A percentile compares a stretch with the other conserved stretches of the same genome.
Conservation (phyloP, 192 early-diverging fungal genomes). For the Coemansia javaensis region DNA sequence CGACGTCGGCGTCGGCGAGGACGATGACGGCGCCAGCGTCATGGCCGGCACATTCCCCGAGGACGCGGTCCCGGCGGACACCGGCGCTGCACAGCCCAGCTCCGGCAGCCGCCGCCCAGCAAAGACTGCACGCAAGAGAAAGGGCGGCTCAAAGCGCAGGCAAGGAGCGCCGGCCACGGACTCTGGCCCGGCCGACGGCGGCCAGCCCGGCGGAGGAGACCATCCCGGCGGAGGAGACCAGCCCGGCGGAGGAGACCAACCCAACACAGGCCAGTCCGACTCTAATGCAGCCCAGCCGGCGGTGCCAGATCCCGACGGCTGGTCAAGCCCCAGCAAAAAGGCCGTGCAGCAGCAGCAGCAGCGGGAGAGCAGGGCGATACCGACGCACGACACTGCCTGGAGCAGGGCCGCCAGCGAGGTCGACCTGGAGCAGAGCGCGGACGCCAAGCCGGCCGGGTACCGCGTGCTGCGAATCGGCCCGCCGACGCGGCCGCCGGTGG, state of each 20-base stretch:
- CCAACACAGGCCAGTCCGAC: too few species aligned
- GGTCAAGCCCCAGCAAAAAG: not conserved
- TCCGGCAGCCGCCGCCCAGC: not conserved
- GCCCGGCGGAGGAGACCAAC: too few species aligned
- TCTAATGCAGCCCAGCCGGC: too few species aligned
- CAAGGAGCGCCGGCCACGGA: not conserved
- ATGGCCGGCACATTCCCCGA: slow-evolving; percentile 17
- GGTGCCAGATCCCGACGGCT: not conserved
- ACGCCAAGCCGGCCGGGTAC: not conserved
- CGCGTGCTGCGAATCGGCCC: slow-evolving; percentile 39
- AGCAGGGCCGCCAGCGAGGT: slow-evolving; percentile 9
- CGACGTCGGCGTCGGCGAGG: not conserved
- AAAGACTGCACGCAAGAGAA: not conserved
- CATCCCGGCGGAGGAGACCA: too few species aligned
- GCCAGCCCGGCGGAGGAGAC: too few species aligned
- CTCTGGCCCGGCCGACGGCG: too few species aligned
- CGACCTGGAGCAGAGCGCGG: slow-evolving; percentile 10
- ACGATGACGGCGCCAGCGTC: too few species aligned
- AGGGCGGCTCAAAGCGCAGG: not conserved
- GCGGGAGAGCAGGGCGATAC: slow-evolving; percentile 10
- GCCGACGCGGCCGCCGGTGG: slow-evolving; percentile 14
- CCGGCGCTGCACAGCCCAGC: not conserved
- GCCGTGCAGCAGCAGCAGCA: too few species aligned
- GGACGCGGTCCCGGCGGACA: not conserved
- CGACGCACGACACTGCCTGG: slow-evolving; percentile 30